phyloP scores from a whole-genome alignment of 768 basidiomycete species.

The Psilocybe cubensis region DNA sequence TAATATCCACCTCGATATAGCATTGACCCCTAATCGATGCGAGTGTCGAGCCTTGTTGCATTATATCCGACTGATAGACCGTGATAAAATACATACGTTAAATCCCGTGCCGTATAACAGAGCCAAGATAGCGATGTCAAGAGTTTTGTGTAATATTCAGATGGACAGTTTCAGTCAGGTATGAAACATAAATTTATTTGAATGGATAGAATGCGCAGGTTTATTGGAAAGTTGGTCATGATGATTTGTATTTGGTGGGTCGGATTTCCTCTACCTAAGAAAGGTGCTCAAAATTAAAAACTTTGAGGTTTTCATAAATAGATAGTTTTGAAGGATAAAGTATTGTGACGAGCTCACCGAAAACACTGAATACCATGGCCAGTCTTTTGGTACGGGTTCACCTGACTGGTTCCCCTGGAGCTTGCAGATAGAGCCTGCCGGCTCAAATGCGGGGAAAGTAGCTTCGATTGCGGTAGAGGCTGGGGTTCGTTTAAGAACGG shows the following conservation, averaged over 20 bases:
- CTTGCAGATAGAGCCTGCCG: neutral
- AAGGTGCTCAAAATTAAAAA: neutral
- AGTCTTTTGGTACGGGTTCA: neutral
- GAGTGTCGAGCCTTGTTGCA: neutral
- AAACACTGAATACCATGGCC: neutral
- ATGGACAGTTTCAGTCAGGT: neutral
- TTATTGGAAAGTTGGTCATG: neutral
- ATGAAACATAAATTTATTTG: neutral
- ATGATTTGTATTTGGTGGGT: neutral
- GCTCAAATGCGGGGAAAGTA: conserved; percentile 17
- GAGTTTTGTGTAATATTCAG: neutral
- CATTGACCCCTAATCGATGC: neutral
- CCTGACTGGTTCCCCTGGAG: neutral
- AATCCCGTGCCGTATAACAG: neutral
- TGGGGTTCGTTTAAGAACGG: neutral
- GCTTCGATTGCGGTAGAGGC: neutral
- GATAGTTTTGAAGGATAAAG: neutral
- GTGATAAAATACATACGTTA: neutral
- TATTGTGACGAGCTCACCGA: neutral
- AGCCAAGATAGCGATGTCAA: neutral
- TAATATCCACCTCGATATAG: neutral
- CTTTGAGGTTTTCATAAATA: neutral
- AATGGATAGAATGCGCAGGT: neutral
- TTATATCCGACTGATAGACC: neutral
- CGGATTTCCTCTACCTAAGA: neutral